These are phyloP conservation scores for Asterophora parasitica DNA, from an alignment of 768 basidiomycete genomes.

Conservation along the genomic window DNA sequence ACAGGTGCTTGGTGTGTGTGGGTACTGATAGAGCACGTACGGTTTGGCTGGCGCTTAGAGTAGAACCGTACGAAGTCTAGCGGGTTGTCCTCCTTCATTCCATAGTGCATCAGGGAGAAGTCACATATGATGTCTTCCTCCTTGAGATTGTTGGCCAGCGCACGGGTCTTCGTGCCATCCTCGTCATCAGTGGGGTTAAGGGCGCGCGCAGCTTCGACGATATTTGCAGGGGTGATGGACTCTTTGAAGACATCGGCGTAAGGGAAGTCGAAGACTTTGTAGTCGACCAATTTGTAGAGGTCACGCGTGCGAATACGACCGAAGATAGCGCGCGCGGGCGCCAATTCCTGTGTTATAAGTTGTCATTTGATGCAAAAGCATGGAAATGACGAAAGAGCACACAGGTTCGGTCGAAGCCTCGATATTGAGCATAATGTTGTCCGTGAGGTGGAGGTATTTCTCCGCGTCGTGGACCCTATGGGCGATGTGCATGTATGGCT, in stretches of 20 bases:
- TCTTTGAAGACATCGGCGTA: slow-evolving; percentile 29
- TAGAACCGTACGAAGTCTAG: slow-evolving; percentile 70
- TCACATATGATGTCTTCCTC: slow-evolving; percentile 60
- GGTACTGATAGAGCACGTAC: slow-evolving; percentile 31
- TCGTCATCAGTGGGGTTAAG: slow-evolving; percentile 17
- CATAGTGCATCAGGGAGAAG: slow-evolving; percentile 66
- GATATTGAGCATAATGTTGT: slow-evolving; percentile 59
- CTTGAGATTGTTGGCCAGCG: slow-evolving; percentile 29
- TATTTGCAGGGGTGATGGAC: slow-evolving; percentile 35
- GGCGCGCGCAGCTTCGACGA: slow-evolving; percentile 39
- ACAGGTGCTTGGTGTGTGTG: no score
- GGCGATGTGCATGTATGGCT: slow-evolving; percentile 59
- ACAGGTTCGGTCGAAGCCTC: slow-evolving; percentile 39
- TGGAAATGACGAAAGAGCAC: slow-evolving; percentile 27
- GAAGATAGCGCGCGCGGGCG: slow-evolving; percentile 53
- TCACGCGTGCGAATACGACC: slow-evolving; percentile 57
- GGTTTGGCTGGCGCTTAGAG: slow-evolving; percentile 53
- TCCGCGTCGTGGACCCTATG: slow-evolving; percentile 50
- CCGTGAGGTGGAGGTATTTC: slow-evolving; percentile 61
- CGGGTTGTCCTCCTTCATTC: slow-evolving; percentile 68
- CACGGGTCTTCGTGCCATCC: slow-evolving; percentile 19
- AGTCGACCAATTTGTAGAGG: slow-evolving; percentile 68
- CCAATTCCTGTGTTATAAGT: slow-evolving; percentile 50
- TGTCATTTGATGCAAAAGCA: no score
- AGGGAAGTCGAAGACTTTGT: slow-evolving; percentile 45